These are phyloP conservation scores for Cladophialophora yegresii DNA, from an alignment of 2,329 filamentous ascomycete genomes.

Conservation along the genomic window DNA sequence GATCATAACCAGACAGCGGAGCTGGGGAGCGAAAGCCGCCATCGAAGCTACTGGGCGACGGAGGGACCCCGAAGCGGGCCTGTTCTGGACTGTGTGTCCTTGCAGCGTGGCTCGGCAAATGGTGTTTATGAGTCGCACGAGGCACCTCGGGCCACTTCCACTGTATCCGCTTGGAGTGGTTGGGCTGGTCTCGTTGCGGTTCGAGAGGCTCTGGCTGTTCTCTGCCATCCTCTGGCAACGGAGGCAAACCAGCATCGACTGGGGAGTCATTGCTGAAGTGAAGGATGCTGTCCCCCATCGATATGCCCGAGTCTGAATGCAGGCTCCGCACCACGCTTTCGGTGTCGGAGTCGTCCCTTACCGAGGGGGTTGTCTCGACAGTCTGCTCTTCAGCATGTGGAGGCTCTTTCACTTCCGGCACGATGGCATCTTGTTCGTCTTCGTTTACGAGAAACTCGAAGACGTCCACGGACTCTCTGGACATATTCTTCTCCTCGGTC, in stretches of 20 bases:
- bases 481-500: slow-evolving; percentile 24
- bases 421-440: slow-evolving; percentile 14
- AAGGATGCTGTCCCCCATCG: slow-evolving; percentile 39
- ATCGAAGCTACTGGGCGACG: slow-evolving; percentile 7
- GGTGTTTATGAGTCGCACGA: slow-evolving; percentile 21
- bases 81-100: slow-evolving; percentile 25
- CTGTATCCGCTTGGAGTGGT: slow-evolving; percentile 12
- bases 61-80: slow-evolving; percentile 4
- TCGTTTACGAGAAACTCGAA: slow-evolving; percentile 34
- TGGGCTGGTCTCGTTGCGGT: slow-evolving; percentile 11
- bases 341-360: slow-evolving; percentile 28
- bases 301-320: slow-evolving; percentile 43
- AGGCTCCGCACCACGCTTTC: slow-evolving; percentile 36
- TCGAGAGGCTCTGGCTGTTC: slow-evolving; percentile 11
- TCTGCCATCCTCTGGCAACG: slow-evolving; percentile 24
- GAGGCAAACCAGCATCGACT: slow-evolving; percentile 20
- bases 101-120: neutral
- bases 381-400: neutral
- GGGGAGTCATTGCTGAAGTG: slow-evolving; percentile 11
- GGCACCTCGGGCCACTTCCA: slow-evolving; percentile 31
- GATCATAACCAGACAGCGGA: slow-evolving; percentile 53
- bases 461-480: slow-evolving; percentile 32
- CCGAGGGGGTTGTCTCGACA: slow-evolving; percentile 8
- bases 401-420: slow-evolving; percentile 10
- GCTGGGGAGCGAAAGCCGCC: slow-evolving; percentile 1